A percentile compares a stretch with the other conserved stretches of the same genome.
These are phyloP conservation scores for Tolypocladium tropicale DNA, from an alignment of 2,329 filamentous ascomycete species.

Conservation along the genomic window DNA sequence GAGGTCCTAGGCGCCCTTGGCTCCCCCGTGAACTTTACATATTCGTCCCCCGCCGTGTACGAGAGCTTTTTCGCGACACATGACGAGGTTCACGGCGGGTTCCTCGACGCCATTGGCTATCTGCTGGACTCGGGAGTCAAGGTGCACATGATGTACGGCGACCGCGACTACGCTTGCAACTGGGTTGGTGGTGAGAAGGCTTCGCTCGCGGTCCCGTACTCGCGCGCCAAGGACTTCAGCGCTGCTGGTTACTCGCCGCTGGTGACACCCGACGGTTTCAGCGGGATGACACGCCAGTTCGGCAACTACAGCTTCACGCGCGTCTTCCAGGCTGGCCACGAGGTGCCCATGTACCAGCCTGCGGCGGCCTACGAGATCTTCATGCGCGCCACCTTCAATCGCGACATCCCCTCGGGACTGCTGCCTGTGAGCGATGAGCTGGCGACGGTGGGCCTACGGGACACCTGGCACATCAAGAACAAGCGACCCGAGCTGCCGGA, in stretches of 20 bases:
- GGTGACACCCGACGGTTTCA: conserved; percentile 50
- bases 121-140: conserved; percentile 53
- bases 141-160: conserved; percentile 61
- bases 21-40: conserved; percentile 47
- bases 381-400: conserved; percentile 44
- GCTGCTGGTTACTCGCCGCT: conserved; percentile 62
- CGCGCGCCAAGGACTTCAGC: conserved; percentile 33
- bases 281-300: conserved; percentile 62
- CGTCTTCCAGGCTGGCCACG: conserved; percentile 55
- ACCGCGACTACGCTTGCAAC: conserved; percentile 51
- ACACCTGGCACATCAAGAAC: conserved; percentile 50
- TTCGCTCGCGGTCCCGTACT: conserved; percentile 50
- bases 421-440: conserved; percentile 39
- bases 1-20: conserved; percentile 48
- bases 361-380: conserved; percentile 47
- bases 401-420: conserved; percentile 44
- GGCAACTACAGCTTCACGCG: conserved; percentile 61
- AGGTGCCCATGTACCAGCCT: conserved; percentile 50
- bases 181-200: conserved; percentile 62
- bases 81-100: conserved; percentile 41
- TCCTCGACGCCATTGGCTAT: conserved; percentile 42
- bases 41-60: conserved; percentile 28
- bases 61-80: conserved; percentile 51
- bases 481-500: conserved; percentile 34
- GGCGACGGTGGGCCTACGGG: conserved; percentile 38